Evolutionary conservation across 2,329 filamentous ascomycete genomes (phyloP).

Genomic region (Berkeleyomyces basicola): DNA sequence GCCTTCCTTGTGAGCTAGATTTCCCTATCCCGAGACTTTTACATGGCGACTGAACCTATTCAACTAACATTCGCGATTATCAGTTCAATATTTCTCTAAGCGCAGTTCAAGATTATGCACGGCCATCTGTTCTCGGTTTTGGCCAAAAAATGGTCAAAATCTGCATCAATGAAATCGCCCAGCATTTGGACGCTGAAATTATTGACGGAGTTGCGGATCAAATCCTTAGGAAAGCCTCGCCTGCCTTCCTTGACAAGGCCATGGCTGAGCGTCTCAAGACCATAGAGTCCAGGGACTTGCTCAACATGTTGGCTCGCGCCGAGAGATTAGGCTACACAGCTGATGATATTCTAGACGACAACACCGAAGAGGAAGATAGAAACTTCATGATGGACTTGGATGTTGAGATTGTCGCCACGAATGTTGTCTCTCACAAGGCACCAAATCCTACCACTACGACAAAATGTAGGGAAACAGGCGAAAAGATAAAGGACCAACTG

Average conservation of each 20-base stretch:
- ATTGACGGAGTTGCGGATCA: constrained; percentile 29
- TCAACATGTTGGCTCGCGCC: constrained; percentile 39
- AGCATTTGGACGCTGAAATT: constrained; percentile 18
- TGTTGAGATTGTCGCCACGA: constrained; percentile 6
- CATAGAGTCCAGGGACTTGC: constrained; percentile 36
- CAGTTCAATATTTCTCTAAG: not conserved
- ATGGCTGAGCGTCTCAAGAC: constrained; percentile 35
- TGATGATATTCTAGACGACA: constrained; percentile 9
- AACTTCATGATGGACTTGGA: constrained; percentile 18
- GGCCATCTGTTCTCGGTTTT: constrained; percentile 27
- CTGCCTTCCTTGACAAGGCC: constrained; percentile 33
- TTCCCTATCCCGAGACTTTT: not conserved
- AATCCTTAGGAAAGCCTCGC: constrained; percentile 34
- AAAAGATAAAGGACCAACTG: not conserved
- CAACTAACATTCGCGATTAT: not conserved
- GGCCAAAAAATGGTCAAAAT: constrained; percentile 27
- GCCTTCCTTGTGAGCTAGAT: constrained; percentile 27
- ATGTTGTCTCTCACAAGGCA: not conserved
- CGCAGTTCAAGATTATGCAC: constrained; percentile 23
- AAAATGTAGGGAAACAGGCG: not conserved
- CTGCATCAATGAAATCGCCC: constrained; percentile 26
- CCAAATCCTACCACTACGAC: not conserved
- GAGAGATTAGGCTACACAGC: constrained; percentile 36
- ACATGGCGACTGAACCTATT: not conserved
- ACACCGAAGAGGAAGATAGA: constrained; percentile 30